Conservation (phyloP, 371 early-diverging fungal species). For the Funneliformis caledonium region DNA sequence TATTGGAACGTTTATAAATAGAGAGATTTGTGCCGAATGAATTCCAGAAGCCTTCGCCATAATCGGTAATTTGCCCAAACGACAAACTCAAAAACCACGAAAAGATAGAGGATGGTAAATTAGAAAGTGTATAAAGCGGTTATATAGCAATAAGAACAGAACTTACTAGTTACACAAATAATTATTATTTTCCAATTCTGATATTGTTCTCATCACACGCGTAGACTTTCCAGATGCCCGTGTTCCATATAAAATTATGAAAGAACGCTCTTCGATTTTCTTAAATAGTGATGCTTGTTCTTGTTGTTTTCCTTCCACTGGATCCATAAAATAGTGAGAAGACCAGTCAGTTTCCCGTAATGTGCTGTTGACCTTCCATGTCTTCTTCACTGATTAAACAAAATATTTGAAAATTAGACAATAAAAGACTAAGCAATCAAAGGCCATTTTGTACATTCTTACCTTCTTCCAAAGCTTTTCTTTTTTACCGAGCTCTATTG, state of each 20-base stretch:
- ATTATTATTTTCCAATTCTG: background rate
- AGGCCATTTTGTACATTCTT: background rate
- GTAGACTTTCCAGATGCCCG: slow-evolving; percentile 35
- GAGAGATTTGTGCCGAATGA: slow-evolving; percentile 4
- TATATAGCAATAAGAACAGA: background rate
- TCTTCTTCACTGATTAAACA: slow-evolving; percentile 12
- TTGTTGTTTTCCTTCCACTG: background rate
- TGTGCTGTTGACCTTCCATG: slow-evolving; percentile 31
- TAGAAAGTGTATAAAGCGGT: background rate
- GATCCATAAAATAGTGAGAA: slow-evolving; percentile 17
- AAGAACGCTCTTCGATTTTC: background rate
- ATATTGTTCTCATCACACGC: background rate
- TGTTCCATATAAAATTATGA: slow-evolving; percentile 20
- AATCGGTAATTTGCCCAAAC: background rate
- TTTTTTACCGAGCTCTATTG: slow-evolving; percentile 10
- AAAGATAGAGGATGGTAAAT: background rate
- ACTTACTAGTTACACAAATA: slow-evolving; percentile 33
- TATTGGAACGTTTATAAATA: background rate
- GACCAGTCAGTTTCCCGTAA: slow-evolving; percentile 7
- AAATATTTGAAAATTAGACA: background rate
- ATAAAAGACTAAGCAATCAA: background rate
- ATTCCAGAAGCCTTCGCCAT: slow-evolving; percentile 29
- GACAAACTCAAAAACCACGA: background rate
- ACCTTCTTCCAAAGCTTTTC: slow-evolving; percentile 26
- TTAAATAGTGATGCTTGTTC: background rate